phyloP scores from a whole-genome alignment of 2,329 filamentous ascomycete species.

The Trichophyton mentagrophytes region DNA sequence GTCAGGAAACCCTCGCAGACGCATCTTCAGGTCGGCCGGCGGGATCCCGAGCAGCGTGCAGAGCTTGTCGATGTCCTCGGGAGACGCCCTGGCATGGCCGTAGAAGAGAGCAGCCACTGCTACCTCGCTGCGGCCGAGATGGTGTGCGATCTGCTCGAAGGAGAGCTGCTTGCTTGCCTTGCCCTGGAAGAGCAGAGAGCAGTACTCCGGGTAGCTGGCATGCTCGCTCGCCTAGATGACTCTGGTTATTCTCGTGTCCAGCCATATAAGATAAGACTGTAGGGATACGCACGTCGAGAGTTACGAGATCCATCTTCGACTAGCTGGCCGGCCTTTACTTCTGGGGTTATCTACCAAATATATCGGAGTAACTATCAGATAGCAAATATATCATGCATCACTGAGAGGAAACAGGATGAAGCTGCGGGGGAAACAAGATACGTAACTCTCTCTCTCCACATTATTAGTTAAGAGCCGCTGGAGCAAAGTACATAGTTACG shows the following conservation, averaged over 20 bases:
- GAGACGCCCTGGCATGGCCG: constrained; percentile 62
- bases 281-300: neutral
- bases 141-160: constrained; percentile 64
- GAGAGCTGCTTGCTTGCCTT: constrained; percentile 63
- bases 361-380: neutral
- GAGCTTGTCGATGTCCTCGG: constrained; percentile 57
- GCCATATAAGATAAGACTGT: neutral
- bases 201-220: constrained; percentile 56
- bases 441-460: no score
- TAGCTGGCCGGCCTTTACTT: neutral
- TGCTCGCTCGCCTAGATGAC: constrained; percentile 48
- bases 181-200: constrained; percentile 62
- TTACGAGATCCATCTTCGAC: neutral
- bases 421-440: neutral
- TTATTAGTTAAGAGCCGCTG: no score
- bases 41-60: constrained; percentile 52
- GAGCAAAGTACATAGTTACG: no score
- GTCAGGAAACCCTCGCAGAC: constrained; percentile 65
- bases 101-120: constrained; percentile 84
- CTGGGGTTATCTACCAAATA: neutral
- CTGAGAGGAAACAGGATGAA: no score
- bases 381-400: neutral
- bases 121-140: constrained; percentile 67
- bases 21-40: constrained; percentile 42
- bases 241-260: neutral